A percentile compares a stretch with the other conserved stretches of the same genome.
Conservation (phyloP, 2,329 filamentous ascomycete genomes). For the Hypoxylon sp. region DNA sequence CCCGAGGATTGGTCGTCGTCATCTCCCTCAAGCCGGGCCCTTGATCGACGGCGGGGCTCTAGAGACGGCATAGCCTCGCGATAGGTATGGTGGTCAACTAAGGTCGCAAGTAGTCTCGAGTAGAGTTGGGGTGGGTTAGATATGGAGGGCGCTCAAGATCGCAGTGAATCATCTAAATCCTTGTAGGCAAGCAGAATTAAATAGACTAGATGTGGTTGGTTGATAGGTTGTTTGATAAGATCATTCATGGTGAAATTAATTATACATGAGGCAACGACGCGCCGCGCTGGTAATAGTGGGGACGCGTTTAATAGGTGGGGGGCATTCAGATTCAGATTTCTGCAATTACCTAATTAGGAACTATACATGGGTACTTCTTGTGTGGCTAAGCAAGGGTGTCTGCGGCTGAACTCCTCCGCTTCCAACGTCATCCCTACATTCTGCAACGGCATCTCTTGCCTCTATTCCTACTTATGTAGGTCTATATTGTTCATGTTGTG, state of each 20-base stretch:
- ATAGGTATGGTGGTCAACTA: not conserved
- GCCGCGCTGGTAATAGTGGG: constrained; percentile 10
- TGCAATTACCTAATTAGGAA: constrained; percentile 7
- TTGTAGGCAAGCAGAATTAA: not conserved
- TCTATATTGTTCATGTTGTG: not conserved
- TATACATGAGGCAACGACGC: constrained; percentile 5
- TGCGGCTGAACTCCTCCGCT: constrained; percentile 3
- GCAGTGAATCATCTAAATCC: not conserved
- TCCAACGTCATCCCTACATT: constrained; percentile 15
- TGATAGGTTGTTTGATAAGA: not conserved
- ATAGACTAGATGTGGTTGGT: not conserved
- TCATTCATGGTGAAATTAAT: not conserved
- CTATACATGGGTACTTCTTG: not conserved
- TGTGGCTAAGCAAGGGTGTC: constrained; percentile 7
- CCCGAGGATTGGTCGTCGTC: constrained; percentile 53
- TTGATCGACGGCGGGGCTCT: constrained; percentile 60
- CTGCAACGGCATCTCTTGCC: not conserved
- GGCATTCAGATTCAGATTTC: not conserved
- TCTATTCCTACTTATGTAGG: not conserved
- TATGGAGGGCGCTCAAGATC: not conserved
- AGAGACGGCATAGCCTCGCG: constrained; percentile 49
- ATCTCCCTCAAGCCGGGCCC: constrained; percentile 59
- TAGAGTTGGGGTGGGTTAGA: not conserved
- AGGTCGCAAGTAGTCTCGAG: not conserved
- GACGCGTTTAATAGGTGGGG: constrained; percentile 2